A percentile compares a stretch with the other conserved stretches of the same genome.
phyloP scores from a whole-genome alignment of 345 rosid species.

The Populus nigra region DNA sequence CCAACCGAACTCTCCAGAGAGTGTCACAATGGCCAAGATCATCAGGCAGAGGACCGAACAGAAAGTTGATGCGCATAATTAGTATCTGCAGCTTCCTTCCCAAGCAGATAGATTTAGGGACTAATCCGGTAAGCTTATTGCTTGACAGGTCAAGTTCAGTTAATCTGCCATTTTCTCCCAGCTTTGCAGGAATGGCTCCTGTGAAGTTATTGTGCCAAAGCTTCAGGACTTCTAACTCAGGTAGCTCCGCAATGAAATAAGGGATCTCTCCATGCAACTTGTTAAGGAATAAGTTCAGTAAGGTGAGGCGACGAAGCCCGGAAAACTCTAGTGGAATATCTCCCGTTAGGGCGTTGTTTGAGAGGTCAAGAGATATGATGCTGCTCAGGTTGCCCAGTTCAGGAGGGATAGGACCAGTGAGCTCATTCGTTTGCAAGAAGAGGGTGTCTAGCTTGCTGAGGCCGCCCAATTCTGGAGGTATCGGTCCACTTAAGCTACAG shows the following conservation, averaged over 20 bases:
- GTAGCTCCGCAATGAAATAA: slow-evolving; percentile 44
- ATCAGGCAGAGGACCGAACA: slow-evolving; percentile 61
- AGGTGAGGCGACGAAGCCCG: slow-evolving; percentile 43
- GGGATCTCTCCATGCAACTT: slow-evolving; percentile 64
- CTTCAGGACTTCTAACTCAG: slow-evolving; percentile 43
- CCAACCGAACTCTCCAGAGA: slow-evolving; percentile 53
- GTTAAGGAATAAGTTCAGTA: slow-evolving; percentile 59
- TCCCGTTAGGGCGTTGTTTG: slow-evolving; percentile 54
- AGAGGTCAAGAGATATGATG: slow-evolving; percentile 56
- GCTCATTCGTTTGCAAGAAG: slow-evolving; percentile 49
- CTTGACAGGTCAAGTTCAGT: slow-evolving; percentile 56
- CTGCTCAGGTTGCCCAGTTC: slow-evolving; percentile 55
- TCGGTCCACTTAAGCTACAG: slow-evolving; percentile 48
- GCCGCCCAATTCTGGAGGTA: slow-evolving; percentile 56
- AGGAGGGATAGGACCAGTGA: slow-evolving; percentile 47
- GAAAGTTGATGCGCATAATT: slow-evolving; percentile 53
- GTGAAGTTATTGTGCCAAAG: slow-evolving; percentile 73
- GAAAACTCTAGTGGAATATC: slow-evolving; percentile 50
- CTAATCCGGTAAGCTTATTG: slow-evolving; percentile 65
- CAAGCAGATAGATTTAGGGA: slow-evolving; percentile 49
- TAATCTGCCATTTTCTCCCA: slow-evolving; percentile 54
- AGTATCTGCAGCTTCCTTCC: slow-evolving; percentile 43
- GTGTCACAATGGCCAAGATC: slow-evolving; percentile 50
- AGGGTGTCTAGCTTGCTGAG: slow-evolving; percentile 50
- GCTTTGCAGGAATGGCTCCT: slow-evolving; percentile 52